phyloP scores from a whole-genome alignment of 192 early-diverging fungal genomes.

The Coemansia erecta region DNA sequence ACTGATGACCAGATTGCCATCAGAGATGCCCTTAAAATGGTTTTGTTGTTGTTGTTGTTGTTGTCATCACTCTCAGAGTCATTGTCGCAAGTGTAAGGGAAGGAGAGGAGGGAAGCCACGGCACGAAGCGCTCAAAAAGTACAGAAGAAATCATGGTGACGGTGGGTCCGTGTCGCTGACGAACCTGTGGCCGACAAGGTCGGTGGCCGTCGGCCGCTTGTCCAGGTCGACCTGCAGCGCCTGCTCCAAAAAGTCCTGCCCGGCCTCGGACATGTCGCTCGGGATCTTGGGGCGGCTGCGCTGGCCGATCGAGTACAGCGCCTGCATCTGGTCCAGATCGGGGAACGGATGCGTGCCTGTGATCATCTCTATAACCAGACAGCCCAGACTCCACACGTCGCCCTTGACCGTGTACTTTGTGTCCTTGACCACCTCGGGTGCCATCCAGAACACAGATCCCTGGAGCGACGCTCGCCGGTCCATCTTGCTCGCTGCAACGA shows the following conservation, averaged over 20 bases:
- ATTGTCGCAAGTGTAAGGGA: background rate
- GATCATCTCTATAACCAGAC: slow-evolving; percentile 98
- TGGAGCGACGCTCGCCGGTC: slow-evolving; percentile 77
- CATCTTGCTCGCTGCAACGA: slow-evolving; percentile 47
- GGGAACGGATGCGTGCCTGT: slow-evolving; percentile 92
- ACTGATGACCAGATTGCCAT: too few species aligned
- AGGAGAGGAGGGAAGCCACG: background rate
- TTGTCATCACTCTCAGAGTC: too few species aligned
- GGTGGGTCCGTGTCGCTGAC: slow-evolving; percentile 28
- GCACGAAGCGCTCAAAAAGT: too few species aligned
- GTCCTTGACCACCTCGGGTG: slow-evolving; percentile 96
- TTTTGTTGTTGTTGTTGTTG: too few species aligned
- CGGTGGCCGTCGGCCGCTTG: slow-evolving; percentile 51
- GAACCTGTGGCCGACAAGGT: slow-evolving; percentile 48
- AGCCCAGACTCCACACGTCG: slow-evolving; percentile 93
- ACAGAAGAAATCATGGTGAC: slow-evolving; percentile 17
- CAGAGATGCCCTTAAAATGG: too few species aligned
- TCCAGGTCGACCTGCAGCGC: slow-evolving; percentile 49
- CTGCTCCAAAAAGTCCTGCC: slow-evolving; percentile 50
- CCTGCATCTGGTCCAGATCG: slow-evolving; percentile 76
- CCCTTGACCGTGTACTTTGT: slow-evolving; percentile 90
- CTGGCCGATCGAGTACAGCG: slow-evolving; percentile 68
- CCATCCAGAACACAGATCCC: slow-evolving; percentile 99
- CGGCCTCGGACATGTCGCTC: slow-evolving; percentile 31
- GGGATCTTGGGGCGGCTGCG: slow-evolving; percentile 48